phyloP scores from a whole-genome alignment of 768 basidiomycete genomes.

The Cubamyces lactineus region DNA sequence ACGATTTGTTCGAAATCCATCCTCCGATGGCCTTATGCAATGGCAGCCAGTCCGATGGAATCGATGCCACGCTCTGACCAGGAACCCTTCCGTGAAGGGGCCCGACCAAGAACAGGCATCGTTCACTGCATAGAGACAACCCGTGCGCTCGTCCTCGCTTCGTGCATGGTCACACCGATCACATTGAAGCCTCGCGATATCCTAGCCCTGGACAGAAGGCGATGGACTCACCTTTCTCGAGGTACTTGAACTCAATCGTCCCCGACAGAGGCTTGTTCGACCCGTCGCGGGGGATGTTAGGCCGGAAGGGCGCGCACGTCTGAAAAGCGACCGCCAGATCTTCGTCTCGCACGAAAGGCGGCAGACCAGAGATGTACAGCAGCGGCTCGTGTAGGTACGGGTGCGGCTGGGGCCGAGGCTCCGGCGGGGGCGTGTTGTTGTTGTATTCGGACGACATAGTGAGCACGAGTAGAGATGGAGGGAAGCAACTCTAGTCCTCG shows the following conservation, averaged over 20 bases:
- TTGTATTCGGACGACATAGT: constrained; percentile 36
- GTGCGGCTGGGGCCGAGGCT: constrained; percentile 51
- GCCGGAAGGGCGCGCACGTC: constrained; percentile 80
- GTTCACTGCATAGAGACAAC: neutral
- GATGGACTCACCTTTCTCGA: constrained; percentile 68
- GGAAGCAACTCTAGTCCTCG: neutral
- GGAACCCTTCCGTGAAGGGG: neutral
- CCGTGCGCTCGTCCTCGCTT: neutral
- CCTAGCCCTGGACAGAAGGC: neutral
- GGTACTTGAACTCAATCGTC: constrained; percentile 82
- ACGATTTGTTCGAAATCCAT: neutral
- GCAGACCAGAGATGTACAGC: constrained; percentile 79
- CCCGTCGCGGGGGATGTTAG: constrained; percentile 69
- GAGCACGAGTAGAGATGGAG: neutral
- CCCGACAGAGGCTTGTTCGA: constrained; percentile 58
- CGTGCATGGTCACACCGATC: no score
- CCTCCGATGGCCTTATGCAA: neutral
- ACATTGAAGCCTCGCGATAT: neutral
- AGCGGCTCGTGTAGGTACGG: constrained; percentile 86
- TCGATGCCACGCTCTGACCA: neutral
- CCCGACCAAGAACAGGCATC: neutral
- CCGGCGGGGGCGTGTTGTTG: constrained; percentile 21
- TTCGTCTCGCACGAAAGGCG: constrained; percentile 74
- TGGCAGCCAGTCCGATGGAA: neutral
- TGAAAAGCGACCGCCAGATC: constrained; percentile 75